These are phyloP conservation scores for Acer saccharum DNA, from an alignment of 345 rosid genomes.

Conservation along the genomic window DNA sequence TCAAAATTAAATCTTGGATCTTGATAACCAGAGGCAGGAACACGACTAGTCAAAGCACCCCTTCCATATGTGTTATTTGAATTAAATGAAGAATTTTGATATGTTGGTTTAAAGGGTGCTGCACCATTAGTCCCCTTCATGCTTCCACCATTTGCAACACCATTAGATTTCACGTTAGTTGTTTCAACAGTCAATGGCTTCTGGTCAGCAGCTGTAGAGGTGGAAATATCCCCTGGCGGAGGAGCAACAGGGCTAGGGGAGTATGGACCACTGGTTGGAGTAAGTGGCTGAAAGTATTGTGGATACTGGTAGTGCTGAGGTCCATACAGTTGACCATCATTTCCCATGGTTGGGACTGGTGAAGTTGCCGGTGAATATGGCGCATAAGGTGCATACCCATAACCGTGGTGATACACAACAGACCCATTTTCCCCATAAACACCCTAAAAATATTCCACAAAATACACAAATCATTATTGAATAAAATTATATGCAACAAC, in stretches of 20 bases:
- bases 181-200: constrained; percentile 60
- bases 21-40: constrained; percentile 60
- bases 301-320: constrained; percentile 97
- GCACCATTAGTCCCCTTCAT: constrained; percentile 63
- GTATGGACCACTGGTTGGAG: constrained; percentile 54
- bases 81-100: constrained; percentile 48
- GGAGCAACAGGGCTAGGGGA: constrained; percentile 48
- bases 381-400: constrained; percentile 63
- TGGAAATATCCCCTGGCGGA: constrained; percentile 54
- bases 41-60: constrained; percentile 49
- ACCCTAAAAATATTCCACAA: constrained; percentile 42
- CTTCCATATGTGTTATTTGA: constrained; percentile 61
- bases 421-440: constrained; percentile 83
- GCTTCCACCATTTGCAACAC: constrained; percentile 40
- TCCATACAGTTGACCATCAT: constrained; percentile 79
- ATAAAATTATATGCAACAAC: not conserved
- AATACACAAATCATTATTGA: not conserved
- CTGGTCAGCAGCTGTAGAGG: constrained; percentile 58
- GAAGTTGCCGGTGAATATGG: constrained; percentile 91
- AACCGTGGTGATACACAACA: constrained; percentile 67
- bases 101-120: constrained; percentile 49
- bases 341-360: constrained; percentile 77
- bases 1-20: constrained; percentile 65
- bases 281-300: constrained; percentile 61
- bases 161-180: constrained; percentile 48